Evolutionary conservation across 1,284 basidiomycete species (phyloP).

Genomic region (Leccinum huronense): DNA sequence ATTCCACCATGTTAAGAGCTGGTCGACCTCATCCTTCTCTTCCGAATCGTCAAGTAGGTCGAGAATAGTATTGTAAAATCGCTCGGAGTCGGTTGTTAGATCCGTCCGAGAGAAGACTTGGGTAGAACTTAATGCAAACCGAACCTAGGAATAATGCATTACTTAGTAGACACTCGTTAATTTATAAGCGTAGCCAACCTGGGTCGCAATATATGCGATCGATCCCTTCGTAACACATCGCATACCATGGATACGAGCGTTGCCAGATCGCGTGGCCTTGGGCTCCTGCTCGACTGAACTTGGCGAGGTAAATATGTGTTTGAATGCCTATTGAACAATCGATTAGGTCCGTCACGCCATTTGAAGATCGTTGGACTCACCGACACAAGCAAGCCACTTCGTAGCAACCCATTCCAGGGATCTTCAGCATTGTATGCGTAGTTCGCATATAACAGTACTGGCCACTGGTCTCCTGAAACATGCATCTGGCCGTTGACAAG

Average conservation of each 20-base stretch:
- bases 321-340: conserved; percentile 6
- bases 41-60: not conserved
- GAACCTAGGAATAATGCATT: not conserved
- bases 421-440: not conserved
- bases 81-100: conserved; percentile 2
- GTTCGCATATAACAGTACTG: not conserved
- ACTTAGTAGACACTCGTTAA: not conserved
- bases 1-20: conserved; percentile 5
- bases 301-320: conserved; percentile 5
- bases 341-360: not conserved
- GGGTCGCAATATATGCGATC: conserved; percentile 7
- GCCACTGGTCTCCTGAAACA: not conserved
- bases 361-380: not conserved
- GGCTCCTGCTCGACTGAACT: conserved; percentile 3
- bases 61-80: conserved; percentile 2
- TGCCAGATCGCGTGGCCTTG: conserved; percentile 7
- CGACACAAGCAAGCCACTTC: conserved; percentile 1
- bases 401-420: conserved; percentile 4
- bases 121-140: not conserved
- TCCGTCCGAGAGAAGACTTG: conserved; percentile 7
- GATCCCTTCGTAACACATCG: conserved; percentile 2
- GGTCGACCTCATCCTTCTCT: not conserved
- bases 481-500: not conserved
- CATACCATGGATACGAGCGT: conserved; percentile 1
- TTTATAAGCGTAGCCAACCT: not conserved